These are phyloP conservation scores for Pisolithus orientalis DNA, from an alignment of 768 basidiomycete species.

Conservation along the genomic window DNA sequence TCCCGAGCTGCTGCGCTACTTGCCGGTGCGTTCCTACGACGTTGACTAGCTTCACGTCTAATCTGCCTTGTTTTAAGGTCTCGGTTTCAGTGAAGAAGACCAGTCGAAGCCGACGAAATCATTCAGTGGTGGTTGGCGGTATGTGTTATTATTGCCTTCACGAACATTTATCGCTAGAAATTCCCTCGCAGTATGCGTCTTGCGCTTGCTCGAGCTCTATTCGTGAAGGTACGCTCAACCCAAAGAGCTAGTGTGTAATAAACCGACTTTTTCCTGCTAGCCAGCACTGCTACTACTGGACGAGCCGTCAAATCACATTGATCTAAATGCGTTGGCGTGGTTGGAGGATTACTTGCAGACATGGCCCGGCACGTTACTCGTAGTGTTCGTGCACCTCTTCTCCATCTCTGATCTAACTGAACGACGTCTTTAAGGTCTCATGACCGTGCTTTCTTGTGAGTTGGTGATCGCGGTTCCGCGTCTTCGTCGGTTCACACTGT, in stretches of 20 bases:
- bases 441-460: conserved; percentile 91
- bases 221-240: conserved; percentile 67
- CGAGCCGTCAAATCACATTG: conserved; percentile 96
- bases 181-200: conserved; percentile 73
- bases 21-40: conserved; percentile 48
- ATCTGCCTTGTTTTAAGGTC: conserved; percentile 40
- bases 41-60: not conserved
- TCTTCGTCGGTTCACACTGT: conserved; percentile 1
- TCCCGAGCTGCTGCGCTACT: conserved; percentile 84
- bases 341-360: conserved; percentile 95
- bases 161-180: not conserved
- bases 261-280: conserved; percentile 27
- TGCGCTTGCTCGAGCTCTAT: conserved; percentile 90
- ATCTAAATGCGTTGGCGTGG: conserved; percentile 96
- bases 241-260: not conserved
- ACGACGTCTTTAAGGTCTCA: conserved; percentile 59
- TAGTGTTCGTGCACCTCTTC: conserved; percentile 57
- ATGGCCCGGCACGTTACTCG: conserved; percentile 87
- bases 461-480: not conserved
- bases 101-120: conserved; percentile 77
- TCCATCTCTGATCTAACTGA: conserved; percentile 4
- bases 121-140: conserved; percentile 97
- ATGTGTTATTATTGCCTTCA: conserved; percentile 9
- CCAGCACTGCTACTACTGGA: conserved; percentile 76
- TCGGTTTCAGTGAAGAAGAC: conserved; percentile 88